Evolutionary conservation across 2,329 filamentous ascomycete genomes (phyloP), one percentile per base, ranked within the genome.

Genomic region (Beauveria bassiana): DNA sequence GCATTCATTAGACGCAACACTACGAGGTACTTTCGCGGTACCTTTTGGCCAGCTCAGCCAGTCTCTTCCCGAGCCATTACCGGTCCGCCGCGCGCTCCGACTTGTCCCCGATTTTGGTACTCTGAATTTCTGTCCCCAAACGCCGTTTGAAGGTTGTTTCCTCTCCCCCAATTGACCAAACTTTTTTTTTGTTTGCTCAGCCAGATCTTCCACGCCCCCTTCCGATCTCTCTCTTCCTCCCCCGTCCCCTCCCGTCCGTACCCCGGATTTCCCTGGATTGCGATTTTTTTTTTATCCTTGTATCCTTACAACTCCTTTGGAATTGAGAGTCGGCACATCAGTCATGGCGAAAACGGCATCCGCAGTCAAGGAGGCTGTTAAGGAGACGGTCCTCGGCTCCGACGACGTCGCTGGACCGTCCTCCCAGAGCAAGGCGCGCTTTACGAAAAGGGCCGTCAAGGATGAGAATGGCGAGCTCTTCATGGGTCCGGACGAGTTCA

Each of bases 401-500:
- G 77, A 81, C 62, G 78, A 82, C 67, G 75, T 79, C 9, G 76
- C 81, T 34, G 81, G 88, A 73, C 77, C 93, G 66, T 92, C 91
- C 54, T 81, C 84, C 64, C 87, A 93, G 74, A 87, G 88, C 66
- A 90, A 87, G 76, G 80, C 86, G 62, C 86, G 86, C 65, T 99
- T 98, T 76, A 76, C 86, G 68, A 84, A 84, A 71, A 81, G 93
- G 79, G 91, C 95, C 46, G 77, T 83, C 70, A 89, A 88, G 73
- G 91, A 96, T 70, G 81, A 86, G 68, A 82, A 86, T 10, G 93
- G 89, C 62, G 91, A 97, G 70, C 79, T 86, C 61, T 91, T 84
- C 71, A 89, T 99, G 84, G 86, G 83, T 51, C 85, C 89, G 64
- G 85, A 93, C n/a, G 85, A 96, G 73, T 99, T 99, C 74, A 86